A percentile compares a stretch with the other conserved stretches of the same genome.
Conservation (phyloP, 371 early-diverging fungal genomes). For the Actinomucor elegans region DNA sequence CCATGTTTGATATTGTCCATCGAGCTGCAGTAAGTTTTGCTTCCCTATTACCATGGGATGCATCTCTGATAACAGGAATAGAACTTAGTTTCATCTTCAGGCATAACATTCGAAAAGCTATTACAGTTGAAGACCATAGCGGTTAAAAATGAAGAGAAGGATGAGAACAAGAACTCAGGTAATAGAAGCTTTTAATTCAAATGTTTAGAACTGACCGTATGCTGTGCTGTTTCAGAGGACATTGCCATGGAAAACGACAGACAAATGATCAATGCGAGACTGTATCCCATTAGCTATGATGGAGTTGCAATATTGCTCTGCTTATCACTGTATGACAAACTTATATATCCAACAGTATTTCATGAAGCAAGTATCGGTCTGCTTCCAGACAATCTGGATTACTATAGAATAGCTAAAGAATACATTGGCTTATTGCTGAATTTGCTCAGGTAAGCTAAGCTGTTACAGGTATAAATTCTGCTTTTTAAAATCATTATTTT, state of each 20-base stretch:
- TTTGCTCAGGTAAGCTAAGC: conserved; percentile 8
- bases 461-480: too few relatives aligned
- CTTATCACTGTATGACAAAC: conserved; percentile 10
- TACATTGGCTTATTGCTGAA: conserved; percentile 15
- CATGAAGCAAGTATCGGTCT: not conserved
- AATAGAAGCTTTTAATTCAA: too few relatives aligned
- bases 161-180: too few relatives aligned
- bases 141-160: too few relatives aligned
- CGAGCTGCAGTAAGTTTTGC: conserved; percentile 10
- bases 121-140: too few relatives aligned
- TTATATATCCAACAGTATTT: not conserved
- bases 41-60: not conserved
- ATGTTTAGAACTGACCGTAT: too few relatives aligned
- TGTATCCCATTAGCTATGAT: conserved; percentile 12
- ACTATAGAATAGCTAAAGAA: conserved; percentile 1
- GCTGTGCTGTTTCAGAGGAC: conserved; percentile 3
- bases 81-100: conserved; percentile 4
- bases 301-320: conserved; percentile 12
- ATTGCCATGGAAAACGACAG: conserved; percentile 5
- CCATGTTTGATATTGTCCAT: conserved; percentile 3
- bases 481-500: too few relatives aligned
- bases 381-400: not conserved
- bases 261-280: conserved; percentile 21
- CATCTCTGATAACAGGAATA: too few relatives aligned
- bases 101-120: conserved; percentile 4